phyloP scores from a whole-genome alignment of 2,329 filamentous ascomycete genomes.

The Fusarium sp. region DNA sequence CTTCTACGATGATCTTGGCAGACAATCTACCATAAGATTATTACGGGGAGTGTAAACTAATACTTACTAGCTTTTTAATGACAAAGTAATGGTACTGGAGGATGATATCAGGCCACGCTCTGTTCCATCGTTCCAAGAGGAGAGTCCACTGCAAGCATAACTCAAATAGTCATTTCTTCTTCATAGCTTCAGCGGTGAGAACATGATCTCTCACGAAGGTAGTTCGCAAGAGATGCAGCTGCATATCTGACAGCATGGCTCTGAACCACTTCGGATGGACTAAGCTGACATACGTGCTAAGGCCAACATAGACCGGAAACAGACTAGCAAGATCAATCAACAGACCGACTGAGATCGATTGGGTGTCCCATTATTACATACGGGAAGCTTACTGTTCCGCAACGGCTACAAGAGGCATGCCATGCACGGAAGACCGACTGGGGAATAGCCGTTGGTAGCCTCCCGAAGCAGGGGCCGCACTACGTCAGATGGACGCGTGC shows the following conservation, averaged over 20 bases:
- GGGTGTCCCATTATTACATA: not conserved
- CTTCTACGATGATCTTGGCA: not conserved
- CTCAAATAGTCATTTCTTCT: not conserved
- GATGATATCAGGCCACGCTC: not conserved
- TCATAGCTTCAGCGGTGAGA: not conserved
- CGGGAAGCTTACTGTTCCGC: constrained; percentile 11
- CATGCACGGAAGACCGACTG: constrained; percentile 5
- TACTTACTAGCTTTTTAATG: not conserved
- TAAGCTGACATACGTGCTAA: constrained; percentile 7
- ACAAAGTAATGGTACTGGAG: not conserved
- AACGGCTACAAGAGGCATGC: constrained; percentile 5
- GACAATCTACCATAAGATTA: not conserved
- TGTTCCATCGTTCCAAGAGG: not conserved
- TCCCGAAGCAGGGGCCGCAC: constrained; percentile 3
- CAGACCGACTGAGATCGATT: not conserved
- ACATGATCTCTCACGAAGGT: not conserved
- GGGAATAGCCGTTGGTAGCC: constrained; percentile 9
- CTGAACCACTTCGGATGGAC: not conserved
- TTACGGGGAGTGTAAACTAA: no score
- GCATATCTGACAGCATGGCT: not conserved
- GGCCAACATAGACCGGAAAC: not conserved
- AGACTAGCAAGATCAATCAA: not conserved
- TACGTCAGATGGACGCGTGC: not conserved
- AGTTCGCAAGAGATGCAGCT: not conserved
- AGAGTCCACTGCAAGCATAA: not conserved